Conservation (phyloP, 306 rosid species). For the Gillenia trifoliata region DNA sequence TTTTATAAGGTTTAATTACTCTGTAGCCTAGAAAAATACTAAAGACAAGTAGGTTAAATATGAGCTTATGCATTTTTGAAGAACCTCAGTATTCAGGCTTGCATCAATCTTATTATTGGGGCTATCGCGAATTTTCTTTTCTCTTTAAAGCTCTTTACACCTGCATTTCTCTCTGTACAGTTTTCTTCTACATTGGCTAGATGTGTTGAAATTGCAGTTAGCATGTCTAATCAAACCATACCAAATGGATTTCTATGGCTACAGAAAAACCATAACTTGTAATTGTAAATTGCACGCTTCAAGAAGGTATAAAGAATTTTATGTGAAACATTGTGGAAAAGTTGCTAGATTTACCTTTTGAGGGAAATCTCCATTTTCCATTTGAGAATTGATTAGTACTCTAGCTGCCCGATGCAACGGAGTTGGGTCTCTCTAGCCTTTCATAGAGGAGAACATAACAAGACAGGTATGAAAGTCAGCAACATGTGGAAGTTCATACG, state of each 20-base stretch:
- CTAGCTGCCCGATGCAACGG: conserved; percentile 31
- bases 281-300: no score
- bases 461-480: not conserved
- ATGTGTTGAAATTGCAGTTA: no score
- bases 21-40: no score
- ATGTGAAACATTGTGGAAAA: not conserved
- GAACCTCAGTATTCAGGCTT: no score
- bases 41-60: no score
- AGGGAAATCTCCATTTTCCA: conserved; percentile 33
- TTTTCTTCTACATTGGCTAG: no score
- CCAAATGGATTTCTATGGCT: not conserved
- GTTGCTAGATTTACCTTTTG: conserved; percentile 24
- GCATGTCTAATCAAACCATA: no score
- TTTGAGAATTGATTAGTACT: conserved; percentile 26
- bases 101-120: no score
- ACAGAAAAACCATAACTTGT: not conserved
- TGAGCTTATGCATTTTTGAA: no score
- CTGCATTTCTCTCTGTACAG: no score
- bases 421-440: conserved; percentile 30
- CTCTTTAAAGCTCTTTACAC: not conserved
- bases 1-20: no score
- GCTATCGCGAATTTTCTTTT: no score
- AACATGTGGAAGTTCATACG: not conserved
- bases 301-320: not conserved
- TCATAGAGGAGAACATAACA: not conserved